Percentiles rank a stretch among this genome's conserved stretches.
Evolutionary conservation across 805 yeast species (phyloP).

Genomic region (Peterozyma toletana): DNA sequence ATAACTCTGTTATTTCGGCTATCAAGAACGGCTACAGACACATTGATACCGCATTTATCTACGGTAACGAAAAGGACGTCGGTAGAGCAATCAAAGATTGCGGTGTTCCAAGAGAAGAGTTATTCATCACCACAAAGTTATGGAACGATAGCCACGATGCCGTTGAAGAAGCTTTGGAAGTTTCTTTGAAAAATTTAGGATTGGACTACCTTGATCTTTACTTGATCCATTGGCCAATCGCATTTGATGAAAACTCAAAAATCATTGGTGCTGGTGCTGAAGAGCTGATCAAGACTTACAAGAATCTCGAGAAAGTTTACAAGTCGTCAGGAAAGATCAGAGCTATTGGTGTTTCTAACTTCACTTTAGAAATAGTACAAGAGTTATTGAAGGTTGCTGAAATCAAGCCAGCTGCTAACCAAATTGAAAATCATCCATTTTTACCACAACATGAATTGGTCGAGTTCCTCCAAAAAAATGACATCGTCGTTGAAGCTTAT

Average conservation of each 20-base stretch:
- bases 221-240: conserved; percentile 79
- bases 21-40: conserved; percentile 65
- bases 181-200: conserved; percentile 54
- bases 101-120: conserved; percentile 55
- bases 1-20: conserved; percentile 51
- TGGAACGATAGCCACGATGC: conserved; percentile 47
- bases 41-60: conserved; percentile 70
- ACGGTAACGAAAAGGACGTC: conserved; percentile 59
- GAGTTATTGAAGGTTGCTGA: conserved; percentile 40
- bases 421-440: conserved; percentile 69
- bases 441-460: conserved; percentile 56
- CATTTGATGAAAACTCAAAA: conserved; percentile 25
- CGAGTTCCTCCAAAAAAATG: conserved; percentile 42
- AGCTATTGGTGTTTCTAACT: conserved; percentile 70
- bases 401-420: conserved; percentile 63
- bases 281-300: conserved; percentile 52
- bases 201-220: conserved; percentile 74
- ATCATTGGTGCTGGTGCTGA: conserved; percentile 21
- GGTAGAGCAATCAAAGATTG: conserved; percentile 50
- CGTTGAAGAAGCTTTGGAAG: conserved; percentile 46
- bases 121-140: conserved; percentile 68
- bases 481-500: conserved; percentile 63
- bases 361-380: conserved; percentile 44
- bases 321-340: conserved; percentile 39
- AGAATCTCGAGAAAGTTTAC: conserved; percentile 69